Conservation (phyloP, 1,284 basidiomycete species). For the Fistulinella cinereoalba region DNA sequence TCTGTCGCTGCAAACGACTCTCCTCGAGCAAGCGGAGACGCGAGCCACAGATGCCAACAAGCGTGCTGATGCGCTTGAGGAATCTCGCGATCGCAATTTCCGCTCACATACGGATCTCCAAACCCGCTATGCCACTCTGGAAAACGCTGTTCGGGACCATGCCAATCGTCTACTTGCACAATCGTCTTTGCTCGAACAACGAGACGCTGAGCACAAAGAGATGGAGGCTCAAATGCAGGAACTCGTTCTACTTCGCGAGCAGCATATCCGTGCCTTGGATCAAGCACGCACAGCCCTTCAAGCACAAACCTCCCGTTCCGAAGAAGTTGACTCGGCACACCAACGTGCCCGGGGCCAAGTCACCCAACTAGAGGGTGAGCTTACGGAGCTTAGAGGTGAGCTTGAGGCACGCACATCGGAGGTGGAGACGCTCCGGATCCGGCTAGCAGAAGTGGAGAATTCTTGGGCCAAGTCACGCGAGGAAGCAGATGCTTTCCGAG, state of each 20-base stretch:
- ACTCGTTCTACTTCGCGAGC: constrained; percentile 65
- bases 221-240: constrained; percentile 72
- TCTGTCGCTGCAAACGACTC: constrained; percentile 69
- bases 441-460: constrained; percentile 76
- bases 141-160: constrained; percentile 76
- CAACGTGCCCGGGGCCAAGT: constrained; percentile 67
- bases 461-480: constrained; percentile 86
- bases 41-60: constrained; percentile 78
- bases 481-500: constrained; percentile 84
- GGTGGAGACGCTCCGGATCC: constrained; percentile 62
- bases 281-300: constrained; percentile 80
- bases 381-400: constrained; percentile 76
- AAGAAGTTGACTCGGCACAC: constrained; percentile 80
- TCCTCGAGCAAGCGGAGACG: constrained; percentile 80
- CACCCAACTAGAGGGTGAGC: constrained; percentile 64
- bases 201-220: constrained; percentile 75
- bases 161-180: constrained; percentile 74
- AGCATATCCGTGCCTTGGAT: constrained; percentile 83
- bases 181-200: constrained; percentile 73
- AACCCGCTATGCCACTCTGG: constrained; percentile 58
- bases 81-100: constrained; percentile 67
- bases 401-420: constrained; percentile 73
- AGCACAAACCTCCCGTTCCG: constrained; percentile 72
- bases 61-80: constrained; percentile 82
- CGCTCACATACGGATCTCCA: constrained; percentile 77